A percentile compares a stretch with the other conserved stretches of the same genome.
Conservation (phyloP, 352 stramenopile genomes). For the Phytophthora sansomeana region DNA sequence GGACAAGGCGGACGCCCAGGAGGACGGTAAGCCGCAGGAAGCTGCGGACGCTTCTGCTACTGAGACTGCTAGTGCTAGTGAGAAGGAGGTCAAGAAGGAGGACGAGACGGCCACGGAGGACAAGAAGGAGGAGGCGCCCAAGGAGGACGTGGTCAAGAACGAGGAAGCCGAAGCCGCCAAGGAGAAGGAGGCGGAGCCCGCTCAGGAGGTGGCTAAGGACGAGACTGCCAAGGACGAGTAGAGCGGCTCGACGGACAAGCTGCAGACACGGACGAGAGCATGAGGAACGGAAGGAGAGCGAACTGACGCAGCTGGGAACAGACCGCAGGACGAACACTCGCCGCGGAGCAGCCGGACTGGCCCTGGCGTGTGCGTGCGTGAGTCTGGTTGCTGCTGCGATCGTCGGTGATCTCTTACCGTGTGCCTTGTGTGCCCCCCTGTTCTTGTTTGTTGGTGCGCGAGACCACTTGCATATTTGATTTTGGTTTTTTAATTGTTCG, state of each 20-base stretch:
- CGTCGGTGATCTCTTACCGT: constrained; percentile 48
- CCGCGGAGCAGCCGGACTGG: constrained; percentile 29
- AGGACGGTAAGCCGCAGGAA: constrained; percentile 17
- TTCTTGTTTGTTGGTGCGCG: constrained; percentile 50
- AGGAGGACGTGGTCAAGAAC: constrained; percentile 24
- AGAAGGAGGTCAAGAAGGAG: constrained; percentile 25
- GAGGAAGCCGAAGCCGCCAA: constrained; percentile 10
- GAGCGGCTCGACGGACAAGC: constrained; percentile 22
- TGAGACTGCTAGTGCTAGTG: constrained; percentile 13
- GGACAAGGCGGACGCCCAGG: constrained; percentile 13
- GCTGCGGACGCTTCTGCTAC: constrained; percentile 5
- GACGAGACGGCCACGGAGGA: constrained; percentile 34
- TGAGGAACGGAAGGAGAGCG: constrained; percentile 15
- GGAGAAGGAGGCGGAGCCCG: constrained; percentile 22
- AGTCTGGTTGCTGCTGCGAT: constrained; percentile 50
- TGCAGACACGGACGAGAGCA: constrained; percentile 21
- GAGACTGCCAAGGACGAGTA: constrained; percentile 21
- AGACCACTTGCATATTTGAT: constrained; percentile 44
- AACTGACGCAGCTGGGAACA: constrained; percentile 34
- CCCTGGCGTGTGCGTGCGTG: constrained; percentile 41
- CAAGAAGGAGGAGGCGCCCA: constrained; percentile 20
- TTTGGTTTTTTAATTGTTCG: constrained; percentile 48
- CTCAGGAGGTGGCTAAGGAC: constrained; percentile 23
- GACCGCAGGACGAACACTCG: constrained; percentile 28
- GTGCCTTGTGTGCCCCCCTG: constrained; percentile 43